Conservation (phyloP, 495 filamentous ascomycete species). For the Pseudotulostoma volvatum region DNA sequence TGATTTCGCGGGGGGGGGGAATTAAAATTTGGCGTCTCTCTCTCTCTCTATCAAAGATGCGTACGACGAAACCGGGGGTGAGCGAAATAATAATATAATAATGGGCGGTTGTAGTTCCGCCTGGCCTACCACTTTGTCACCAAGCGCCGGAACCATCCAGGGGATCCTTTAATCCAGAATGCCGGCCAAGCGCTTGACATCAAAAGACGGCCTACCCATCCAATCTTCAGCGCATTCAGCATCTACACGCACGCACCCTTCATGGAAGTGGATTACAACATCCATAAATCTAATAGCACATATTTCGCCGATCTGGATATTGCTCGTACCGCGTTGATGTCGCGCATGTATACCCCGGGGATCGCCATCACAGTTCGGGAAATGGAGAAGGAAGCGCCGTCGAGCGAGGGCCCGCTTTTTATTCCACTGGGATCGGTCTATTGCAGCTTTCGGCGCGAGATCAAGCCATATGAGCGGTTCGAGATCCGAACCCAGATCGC, state of each 20-base stretch:
- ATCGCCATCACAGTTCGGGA: slow-evolving; percentile 33
- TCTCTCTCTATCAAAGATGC: too few relatives aligned
- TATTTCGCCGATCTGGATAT: slow-evolving; percentile 64
- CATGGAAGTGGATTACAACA: slow-evolving; percentile 49
- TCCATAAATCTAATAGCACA: slow-evolving; percentile 59
- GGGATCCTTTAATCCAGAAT: slow-evolving; percentile 21
- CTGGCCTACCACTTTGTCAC: slow-evolving; percentile 31
- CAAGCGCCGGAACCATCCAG: slow-evolving; percentile 33
- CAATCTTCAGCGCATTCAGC: slow-evolving; percentile 38
- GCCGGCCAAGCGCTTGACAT: slow-evolving; percentile 15
- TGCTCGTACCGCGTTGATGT: slow-evolving; percentile 45
- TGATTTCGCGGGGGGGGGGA: slow-evolving; percentile 1
- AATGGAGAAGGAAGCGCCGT: slow-evolving; percentile 25
- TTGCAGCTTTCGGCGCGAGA: slow-evolving; percentile 51
- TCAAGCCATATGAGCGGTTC: slow-evolving; percentile 46
- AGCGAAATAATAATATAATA: too few relatives aligned
- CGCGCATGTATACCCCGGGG: slow-evolving; percentile 40
- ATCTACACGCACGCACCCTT: slow-evolving; percentile 36
- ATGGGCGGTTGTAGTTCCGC: slow-evolving; percentile 34
- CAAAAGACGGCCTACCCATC: slow-evolving; percentile 24
- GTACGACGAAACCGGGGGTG: too few relatives aligned
- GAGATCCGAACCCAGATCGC: slow-evolving; percentile 53
- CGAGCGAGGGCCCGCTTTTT: slow-evolving; percentile 20
- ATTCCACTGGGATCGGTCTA: slow-evolving; percentile 51
- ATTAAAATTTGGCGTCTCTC: too few relatives aligned